Evolutionary conservation across 495 filamentous ascomycete species (phyloP).

Genomic region (Staphylotrichum tortipilum): DNA sequence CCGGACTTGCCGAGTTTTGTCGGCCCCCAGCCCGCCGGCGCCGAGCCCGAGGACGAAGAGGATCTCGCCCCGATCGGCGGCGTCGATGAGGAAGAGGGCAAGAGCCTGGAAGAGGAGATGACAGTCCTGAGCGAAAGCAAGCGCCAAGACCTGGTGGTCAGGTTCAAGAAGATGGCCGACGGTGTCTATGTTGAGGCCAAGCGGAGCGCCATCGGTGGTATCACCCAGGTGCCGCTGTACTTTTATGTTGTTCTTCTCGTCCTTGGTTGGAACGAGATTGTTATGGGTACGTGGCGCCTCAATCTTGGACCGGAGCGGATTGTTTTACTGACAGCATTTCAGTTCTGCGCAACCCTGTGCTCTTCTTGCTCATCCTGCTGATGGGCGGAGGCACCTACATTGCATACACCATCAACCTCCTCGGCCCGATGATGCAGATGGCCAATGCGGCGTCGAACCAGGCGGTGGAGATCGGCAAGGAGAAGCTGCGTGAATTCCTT

Average conservation of each 20-base stretch:
- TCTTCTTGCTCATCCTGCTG: slow-evolving; percentile 81
- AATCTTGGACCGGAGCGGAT: no score
- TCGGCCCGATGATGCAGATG: slow-evolving; percentile 94
- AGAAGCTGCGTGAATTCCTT: slow-evolving; percentile 77
- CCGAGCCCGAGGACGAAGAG: slow-evolving; percentile 77
- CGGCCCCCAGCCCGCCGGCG: slow-evolving; percentile 66
- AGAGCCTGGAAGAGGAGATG: slow-evolving; percentile 91
- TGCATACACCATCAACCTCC: slow-evolving; percentile 85
- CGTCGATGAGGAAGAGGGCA: slow-evolving; percentile 85
- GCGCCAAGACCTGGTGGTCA: slow-evolving; percentile 75
- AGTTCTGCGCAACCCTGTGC: slow-evolving; percentile 88
- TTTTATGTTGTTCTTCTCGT: slow-evolving; percentile 85
- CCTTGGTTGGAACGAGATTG: slow-evolving; percentile 94
- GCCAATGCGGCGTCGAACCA: slow-evolving; percentile 78
- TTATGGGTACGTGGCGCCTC: no score
- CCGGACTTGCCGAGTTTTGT: slow-evolving; percentile 78
- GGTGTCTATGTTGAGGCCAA: slow-evolving; percentile 97
- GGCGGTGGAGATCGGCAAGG: slow-evolving; percentile 81
- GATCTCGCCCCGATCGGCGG: slow-evolving; percentile 79
- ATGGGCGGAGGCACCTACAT: slow-evolving; percentile 69
- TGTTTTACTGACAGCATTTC: slow-evolving; percentile 29
- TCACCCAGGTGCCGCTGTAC: slow-evolving; percentile 88
- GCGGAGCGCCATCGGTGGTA: slow-evolving; percentile 87
- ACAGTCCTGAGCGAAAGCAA: slow-evolving; percentile 85
- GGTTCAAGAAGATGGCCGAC: slow-evolving; percentile 96